A percentile compares a stretch with the other conserved stretches of the same genome.
These are phyloP conservation scores for Xylaria longipes DNA, from an alignment of 495 filamentous ascomycete genomes.

Conservation along the genomic window DNA sequence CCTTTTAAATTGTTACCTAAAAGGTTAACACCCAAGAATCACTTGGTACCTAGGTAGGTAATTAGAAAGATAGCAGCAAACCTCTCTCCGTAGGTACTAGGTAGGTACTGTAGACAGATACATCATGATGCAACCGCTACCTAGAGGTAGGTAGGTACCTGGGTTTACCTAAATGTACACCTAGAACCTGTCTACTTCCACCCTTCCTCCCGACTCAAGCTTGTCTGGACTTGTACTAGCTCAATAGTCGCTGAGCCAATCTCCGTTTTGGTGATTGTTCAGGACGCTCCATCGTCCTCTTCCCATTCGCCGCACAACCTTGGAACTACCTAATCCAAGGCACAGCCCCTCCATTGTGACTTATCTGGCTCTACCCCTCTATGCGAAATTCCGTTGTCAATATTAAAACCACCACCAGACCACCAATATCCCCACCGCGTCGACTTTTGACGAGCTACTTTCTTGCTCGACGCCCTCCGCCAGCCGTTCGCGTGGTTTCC, in stretches of 20 bases:
- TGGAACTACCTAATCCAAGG: not conserved
- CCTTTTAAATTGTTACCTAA: not conserved
- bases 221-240: conserved; percentile 3
- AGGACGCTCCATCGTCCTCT: conserved; percentile 11
- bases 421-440: conserved; percentile 20
- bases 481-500: not conserved
- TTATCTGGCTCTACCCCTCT: conserved; percentile 26
- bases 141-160: too few species aligned
- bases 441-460: not conserved
- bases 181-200: not conserved
- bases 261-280: conserved; percentile 12
- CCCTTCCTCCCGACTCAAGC: not conserved
- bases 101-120: not conserved
- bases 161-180: not conserved
- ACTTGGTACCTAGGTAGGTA: too few species aligned
- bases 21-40: not conserved
- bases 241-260: not conserved
- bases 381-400: conserved; percentile 16
- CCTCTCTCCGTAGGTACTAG: too few species aligned
- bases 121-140: not conserved
- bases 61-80: too few species aligned
- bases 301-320: conserved; percentile 21
- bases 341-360: conserved; percentile 22
- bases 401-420: conserved; percentile 3
- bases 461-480: not conserved